phyloP scores from a whole-genome alignment of 2,329 filamentous ascomycete genomes.

The Phaeomoniella chlamydospora region DNA sequence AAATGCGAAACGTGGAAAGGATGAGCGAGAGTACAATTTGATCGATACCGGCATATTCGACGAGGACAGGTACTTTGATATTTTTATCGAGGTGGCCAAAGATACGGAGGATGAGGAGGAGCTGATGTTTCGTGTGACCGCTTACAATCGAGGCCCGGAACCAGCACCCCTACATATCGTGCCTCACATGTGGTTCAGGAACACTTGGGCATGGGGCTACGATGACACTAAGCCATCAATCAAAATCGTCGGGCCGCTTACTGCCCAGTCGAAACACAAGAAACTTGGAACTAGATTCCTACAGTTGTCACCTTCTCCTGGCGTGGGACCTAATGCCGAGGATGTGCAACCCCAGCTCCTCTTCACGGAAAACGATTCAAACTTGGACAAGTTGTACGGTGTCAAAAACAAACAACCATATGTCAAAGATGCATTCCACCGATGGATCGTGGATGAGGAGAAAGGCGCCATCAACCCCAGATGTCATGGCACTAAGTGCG shows the following conservation, averaged over 20 bases:
- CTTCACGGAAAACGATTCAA: conserved; percentile 94
- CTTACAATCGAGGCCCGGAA: conserved; percentile 88
- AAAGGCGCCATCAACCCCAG: conserved; percentile 70
- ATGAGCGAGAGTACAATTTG: conserved; percentile 82
- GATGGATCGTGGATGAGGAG: conserved; percentile 69
- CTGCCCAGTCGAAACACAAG: conserved; percentile 63
- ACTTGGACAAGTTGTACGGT: conserved; percentile 61
- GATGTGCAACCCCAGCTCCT: conserved; percentile 76
- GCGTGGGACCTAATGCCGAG: conserved; percentile 60
- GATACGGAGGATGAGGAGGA: conserved; percentile 85
- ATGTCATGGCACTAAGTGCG: conserved; percentile 70
- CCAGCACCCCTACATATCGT: conserved; percentile 84
- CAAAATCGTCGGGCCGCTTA: conserved; percentile 46
- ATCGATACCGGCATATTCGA: conserved; percentile 80
- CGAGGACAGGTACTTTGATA: conserved; percentile 89
- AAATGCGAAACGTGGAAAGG: conserved; percentile 60
- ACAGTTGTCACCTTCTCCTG: conserved; percentile 77
- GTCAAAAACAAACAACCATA: conserved; percentile 68
- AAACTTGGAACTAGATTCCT: conserved; percentile 72
- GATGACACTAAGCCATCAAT: conserved; percentile 78
- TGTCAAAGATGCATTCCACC: conserved; percentile 92
- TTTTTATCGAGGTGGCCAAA: conserved; percentile 92
- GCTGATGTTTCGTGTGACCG: conserved; percentile 83
- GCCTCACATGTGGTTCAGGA: conserved; percentile 92
- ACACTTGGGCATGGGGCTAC: conserved; percentile 91